Conservation (phyloP, 441 rosid genomes). For the Omphalea diandra region DNA sequence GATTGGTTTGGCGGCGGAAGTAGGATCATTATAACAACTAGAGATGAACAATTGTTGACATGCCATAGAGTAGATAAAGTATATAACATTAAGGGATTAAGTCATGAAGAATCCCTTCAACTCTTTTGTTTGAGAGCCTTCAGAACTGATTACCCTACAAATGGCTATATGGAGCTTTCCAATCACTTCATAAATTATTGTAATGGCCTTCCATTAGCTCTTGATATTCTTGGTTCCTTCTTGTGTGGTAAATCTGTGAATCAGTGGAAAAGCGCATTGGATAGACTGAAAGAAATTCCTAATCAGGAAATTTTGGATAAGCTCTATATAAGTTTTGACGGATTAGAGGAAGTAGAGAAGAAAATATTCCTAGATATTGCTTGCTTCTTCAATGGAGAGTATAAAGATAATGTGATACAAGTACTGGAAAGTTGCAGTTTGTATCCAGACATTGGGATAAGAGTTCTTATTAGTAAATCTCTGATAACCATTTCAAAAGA, state of each 20-base stretch:
- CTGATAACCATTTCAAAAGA: constrained; percentile 12
- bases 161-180: not conserved
- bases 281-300: constrained; percentile 19
- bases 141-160: not conserved
- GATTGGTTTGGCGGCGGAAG: constrained; percentile 23
- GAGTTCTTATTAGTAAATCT: constrained; percentile 12
- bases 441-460: constrained; percentile 14
- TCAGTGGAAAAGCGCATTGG: constrained; percentile 13
- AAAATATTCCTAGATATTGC: constrained; percentile 25
- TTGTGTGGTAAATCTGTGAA: not conserved
- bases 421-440: constrained; percentile 22
- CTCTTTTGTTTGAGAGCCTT: constrained; percentile 18
- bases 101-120: not conserved
- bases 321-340: constrained; percentile 23
- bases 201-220: constrained; percentile 22
- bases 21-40: constrained; percentile 13
- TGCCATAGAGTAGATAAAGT: constrained; percentile 1
- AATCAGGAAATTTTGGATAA: constrained; percentile 12
- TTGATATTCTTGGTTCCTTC: constrained; percentile 12
- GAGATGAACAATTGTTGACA: constrained; percentile 17
- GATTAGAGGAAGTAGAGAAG: constrained; percentile 17
- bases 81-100: not conserved
- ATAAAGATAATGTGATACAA: not conserved
- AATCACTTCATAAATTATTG: constrained; percentile 8
- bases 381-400: constrained; percentile 19